A percentile compares a stretch with the other conserved stretches of the same genome.
These are phyloP conservation scores for Hypoxylon rickii DNA, from an alignment of 495 filamentous ascomycete genomes.

Conservation along the genomic window DNA sequence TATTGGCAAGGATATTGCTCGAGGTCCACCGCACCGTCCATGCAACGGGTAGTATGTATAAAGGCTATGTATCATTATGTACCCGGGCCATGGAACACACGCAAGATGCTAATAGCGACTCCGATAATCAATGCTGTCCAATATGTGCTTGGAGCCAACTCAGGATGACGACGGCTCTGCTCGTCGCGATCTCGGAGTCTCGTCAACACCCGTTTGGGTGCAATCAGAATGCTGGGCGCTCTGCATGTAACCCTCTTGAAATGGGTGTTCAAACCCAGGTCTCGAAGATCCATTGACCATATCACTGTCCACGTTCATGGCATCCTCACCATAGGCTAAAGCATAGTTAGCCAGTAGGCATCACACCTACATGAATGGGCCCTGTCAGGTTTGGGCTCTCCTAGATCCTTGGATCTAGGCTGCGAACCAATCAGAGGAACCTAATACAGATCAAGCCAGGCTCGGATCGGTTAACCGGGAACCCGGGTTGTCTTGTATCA, in stretches of 20 bases:
- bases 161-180: too few species aligned
- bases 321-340: too few species aligned
- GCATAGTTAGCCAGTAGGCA: too few species aligned
- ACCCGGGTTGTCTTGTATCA: slow-evolving; percentile 29
- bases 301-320: too few species aligned
- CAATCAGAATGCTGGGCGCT: too few species aligned
- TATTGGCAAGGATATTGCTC: neutral
- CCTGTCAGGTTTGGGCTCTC: slow-evolving; percentile 8
- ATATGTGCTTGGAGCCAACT: neutral
- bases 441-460: neutral
- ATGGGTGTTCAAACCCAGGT: too few species aligned
- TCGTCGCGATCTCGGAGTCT: too few species aligned
- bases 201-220: too few species aligned
- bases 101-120: slow-evolving; percentile 11
- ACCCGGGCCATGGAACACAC: slow-evolving; percentile 24
- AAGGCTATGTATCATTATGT: slow-evolving; percentile 38
- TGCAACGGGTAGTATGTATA: slow-evolving; percentile 27
- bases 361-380: slow-evolving; percentile 1
- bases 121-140: neutral
- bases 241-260: too few species aligned
- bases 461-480: slow-evolving; percentile 22
- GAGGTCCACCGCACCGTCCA: slow-evolving; percentile 13
- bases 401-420: neutral
- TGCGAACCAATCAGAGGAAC: slow-evolving; percentile 17
- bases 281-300: too few species aligned